Conservation (phyloP, 768 basidiomycete genomes). For the Chalciporus chontae region DNA sequence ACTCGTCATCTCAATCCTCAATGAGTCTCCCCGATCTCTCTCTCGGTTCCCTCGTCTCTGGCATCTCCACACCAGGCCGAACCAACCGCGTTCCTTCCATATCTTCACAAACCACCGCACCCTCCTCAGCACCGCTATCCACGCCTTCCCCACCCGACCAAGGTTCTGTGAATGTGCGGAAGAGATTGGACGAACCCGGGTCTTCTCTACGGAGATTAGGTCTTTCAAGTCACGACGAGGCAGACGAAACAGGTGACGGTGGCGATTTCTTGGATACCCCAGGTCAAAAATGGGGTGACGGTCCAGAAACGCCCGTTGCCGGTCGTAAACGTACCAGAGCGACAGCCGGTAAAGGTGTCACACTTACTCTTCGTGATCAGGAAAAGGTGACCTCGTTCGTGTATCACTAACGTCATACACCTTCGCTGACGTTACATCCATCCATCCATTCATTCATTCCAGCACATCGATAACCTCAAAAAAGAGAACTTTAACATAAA, state of each 20-base stretch:
- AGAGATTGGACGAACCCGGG: conserved; percentile 38
- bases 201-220: conserved; percentile 40
- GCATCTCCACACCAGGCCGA: conserved; percentile 50
- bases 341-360: conserved; percentile 31
- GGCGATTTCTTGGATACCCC: conserved; percentile 54
- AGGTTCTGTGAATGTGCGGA: conserved; percentile 29
- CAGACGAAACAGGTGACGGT: conserved; percentile 36
- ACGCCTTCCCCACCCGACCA: conserved; percentile 48
- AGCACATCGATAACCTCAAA: conserved; percentile 95
- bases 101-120: conserved; percentile 49
- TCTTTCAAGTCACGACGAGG: conserved; percentile 31
- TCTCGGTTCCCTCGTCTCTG: conserved; percentile 51
- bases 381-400: conserved; percentile 66
- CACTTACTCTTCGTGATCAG: conserved; percentile 89
- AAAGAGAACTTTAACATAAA: conserved; percentile 98
- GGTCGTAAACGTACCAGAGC: conserved; percentile 43
- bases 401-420: background rate
- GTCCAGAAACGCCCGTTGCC: conserved; percentile 48
- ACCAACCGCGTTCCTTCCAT: conserved; percentile 45
- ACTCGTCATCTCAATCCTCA: conserved; percentile 41
- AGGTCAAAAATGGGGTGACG: conserved; percentile 48
- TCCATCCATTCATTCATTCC: background rate
- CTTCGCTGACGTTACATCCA: background rate
- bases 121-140: conserved; percentile 46
- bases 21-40: conserved; percentile 58